A percentile compares a stretch with the other conserved stretches of the same genome.
phyloP scores from a whole-genome alignment of 805 yeast genomes.

The Metschnikowia kofuensis region DNA sequence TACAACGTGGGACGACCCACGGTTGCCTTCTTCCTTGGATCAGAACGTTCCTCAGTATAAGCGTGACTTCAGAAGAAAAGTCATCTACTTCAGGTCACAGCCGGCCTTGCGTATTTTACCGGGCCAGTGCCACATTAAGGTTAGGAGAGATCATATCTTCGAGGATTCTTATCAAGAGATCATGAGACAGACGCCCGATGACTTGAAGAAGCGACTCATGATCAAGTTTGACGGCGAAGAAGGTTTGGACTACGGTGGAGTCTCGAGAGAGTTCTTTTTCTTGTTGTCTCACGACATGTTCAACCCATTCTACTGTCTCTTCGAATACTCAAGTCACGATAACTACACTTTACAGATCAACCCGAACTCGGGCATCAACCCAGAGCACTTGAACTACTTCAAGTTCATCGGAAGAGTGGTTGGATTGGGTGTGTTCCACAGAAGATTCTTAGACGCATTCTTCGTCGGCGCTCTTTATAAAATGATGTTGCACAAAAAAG shows the following conservation, averaged over 20 bases:
- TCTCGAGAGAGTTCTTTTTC: conserved; percentile 96
- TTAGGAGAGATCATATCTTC: conserved; percentile 91
- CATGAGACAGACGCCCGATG: conserved; percentile 99
- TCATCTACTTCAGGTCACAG: conserved; percentile 95
- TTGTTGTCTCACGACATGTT: conserved; percentile 97
- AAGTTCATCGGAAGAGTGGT: conserved; percentile 98
- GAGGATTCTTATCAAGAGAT: conserved; percentile 98
- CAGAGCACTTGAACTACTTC: conserved; percentile 97
- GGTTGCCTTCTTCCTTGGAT: conserved; percentile 94
- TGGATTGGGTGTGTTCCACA: conserved; percentile 96
- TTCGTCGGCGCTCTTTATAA: conserved; percentile 97
- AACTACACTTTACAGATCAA: conserved; percentile 96
- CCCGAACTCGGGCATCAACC: conserved; percentile 95
- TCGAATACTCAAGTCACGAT: conserved; percentile 97
- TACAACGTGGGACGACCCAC: conserved; percentile 99
- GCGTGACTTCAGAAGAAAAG: conserved; percentile 97
- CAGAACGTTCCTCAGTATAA: conserved; percentile 99
- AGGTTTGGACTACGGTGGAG: conserved; percentile 99
- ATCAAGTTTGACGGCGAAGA: conserved; percentile 99
- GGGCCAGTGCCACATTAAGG: conserved; percentile 98
- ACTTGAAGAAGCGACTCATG: conserved; percentile 95
- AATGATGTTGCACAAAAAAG: conserved; percentile 95
- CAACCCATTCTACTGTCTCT: conserved; percentile 95
- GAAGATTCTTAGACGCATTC: conserved; percentile 96
- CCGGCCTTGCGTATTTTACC: conserved; percentile 96